phyloP scores from a whole-genome alignment of 225 moss, liverwort and hornwort species.

The Polytrichum formosum region DNA sequence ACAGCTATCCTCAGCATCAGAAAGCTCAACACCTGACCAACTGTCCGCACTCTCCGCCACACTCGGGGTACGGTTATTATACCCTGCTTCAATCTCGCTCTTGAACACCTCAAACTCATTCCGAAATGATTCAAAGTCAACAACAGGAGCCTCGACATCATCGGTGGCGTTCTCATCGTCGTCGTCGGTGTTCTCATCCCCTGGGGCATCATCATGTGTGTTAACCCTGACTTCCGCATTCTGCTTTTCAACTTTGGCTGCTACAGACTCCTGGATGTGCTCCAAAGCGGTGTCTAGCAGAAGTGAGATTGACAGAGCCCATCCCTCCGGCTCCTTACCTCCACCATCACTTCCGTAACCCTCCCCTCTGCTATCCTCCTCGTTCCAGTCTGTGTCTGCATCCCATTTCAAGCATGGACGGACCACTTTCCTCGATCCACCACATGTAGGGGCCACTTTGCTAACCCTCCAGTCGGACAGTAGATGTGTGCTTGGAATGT shows the following conservation, averaged over 20 bases:
- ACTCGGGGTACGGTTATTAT: slow-evolving; percentile 15
- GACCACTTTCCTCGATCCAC: slow-evolving; percentile 16
- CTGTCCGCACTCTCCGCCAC: slow-evolving; percentile 33
- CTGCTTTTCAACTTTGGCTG: slow-evolving; percentile 15
- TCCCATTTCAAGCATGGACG: slow-evolving; percentile 23
- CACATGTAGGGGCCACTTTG: slow-evolving; percentile 10
- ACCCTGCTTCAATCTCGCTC: slow-evolving; percentile 32
- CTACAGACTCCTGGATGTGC: slow-evolving; percentile 31
- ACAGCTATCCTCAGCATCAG: slow-evolving; percentile 30
- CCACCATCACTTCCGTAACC: not conserved
- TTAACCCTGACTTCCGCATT: slow-evolving; percentile 11
- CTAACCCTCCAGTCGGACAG: slow-evolving; percentile 44
- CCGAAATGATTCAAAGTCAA: slow-evolving; percentile 39
- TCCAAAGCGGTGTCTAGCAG: slow-evolving; percentile 44
- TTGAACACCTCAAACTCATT: slow-evolving; percentile 45
- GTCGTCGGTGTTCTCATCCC: slow-evolving; percentile 13
- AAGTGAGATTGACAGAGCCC: slow-evolving; percentile 53
- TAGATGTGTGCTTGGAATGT: slow-evolving; percentile 47
- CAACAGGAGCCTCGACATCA: slow-evolving; percentile 9
- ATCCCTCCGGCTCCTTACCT: slow-evolving; percentile 28
- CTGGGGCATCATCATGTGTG: not conserved
- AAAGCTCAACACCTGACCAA: slow-evolving; percentile 48
- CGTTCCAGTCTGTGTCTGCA: slow-evolving; percentile 16
- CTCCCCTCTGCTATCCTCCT: slow-evolving; percentile 10
- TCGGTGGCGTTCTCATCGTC: slow-evolving; percentile 17